These are phyloP conservation scores for Apiotrichum mycotoxinovorans DNA, from an alignment of 1,284 basidiomycete genomes.

Conservation along the genomic window DNA sequence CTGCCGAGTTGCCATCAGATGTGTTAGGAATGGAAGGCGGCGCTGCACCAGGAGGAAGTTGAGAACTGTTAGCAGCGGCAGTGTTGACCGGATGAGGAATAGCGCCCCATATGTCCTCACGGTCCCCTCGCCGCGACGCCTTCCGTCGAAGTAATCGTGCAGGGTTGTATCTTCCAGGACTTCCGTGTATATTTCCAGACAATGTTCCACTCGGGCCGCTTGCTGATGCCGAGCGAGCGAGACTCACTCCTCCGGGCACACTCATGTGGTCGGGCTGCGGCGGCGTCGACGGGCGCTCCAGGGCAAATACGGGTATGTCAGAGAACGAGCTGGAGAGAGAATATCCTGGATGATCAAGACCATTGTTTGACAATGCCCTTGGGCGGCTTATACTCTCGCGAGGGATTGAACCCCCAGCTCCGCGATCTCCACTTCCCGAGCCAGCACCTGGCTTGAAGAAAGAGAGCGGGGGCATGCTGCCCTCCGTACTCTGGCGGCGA, in stretches of 20 bases:
- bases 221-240: not conserved
- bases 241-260: not conserved
- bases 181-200: not conserved
- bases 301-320: not conserved
- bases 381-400: not conserved
- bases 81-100: not conserved
- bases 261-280: not conserved
- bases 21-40: not conserved
- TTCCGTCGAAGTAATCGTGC: not conserved
- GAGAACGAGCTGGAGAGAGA: not conserved
- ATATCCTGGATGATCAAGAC: not conserved
- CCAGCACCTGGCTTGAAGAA: conserved; percentile 1
- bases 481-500: not conserved
- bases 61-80: not conserved
- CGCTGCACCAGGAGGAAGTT: not conserved
- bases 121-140: not conserved
- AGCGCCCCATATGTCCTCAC: not conserved
- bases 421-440: not conserved
- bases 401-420: not conserved
- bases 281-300: not conserved
- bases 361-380: not conserved
- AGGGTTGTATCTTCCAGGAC: conserved; percentile 3
- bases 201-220: not conserved
- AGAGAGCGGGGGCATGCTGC: conserved; percentile 7
- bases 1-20: not conserved